Base-by-base conservation (phyloP, 371 early-diverging fungal species). In the Furculomyces boomerangus region DNA sequence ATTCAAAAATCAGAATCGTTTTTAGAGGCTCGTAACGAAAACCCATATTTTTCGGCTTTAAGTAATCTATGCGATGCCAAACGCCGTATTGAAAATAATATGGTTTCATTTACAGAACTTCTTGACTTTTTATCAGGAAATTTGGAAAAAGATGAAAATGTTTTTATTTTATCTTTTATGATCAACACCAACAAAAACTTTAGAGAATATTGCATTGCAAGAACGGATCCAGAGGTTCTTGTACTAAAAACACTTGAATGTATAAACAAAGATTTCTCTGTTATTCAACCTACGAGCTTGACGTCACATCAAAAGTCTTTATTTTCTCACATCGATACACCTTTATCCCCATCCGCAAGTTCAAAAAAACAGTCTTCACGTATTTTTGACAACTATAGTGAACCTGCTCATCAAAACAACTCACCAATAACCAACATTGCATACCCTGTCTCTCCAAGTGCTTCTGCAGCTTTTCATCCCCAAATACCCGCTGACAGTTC, bases 1-100 rank as follows among this genome's bases (percentile, higher is more conserved):
- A n/a, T n/a, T n/a, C n/a, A n/a, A n/a, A n/a, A n/a, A n/a, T n/a
- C n/a, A n/a, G n/a, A n/a, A n/a, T n/a, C n/a, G n/a, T n/a, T n/a
- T n/a, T n/a, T n/a, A n/a, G n/a, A n/a, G n/a, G n/a, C n/a, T n/a
- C n/a, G n/a, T n/a, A n/a, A n/a, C n/a, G 35, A 10, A 26, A 51
- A 51, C 35, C 52, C 37, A 2, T 51, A 30, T 51, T 51, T 35
- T 51, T 22, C 2, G 13, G 52, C 52, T 14, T 30, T 51, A 20
- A 31, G 16, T 2, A 20, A 25, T 22, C n/a, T 32, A 2, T 25
- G 22, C 18, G 52, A 51, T 24, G 3, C 32, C 7, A 30, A 51
- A 30, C 8, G 43, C 10, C 3, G 22, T 43, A 7, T 16, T 13
- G 18, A 43, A 3, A 10, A 10, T n/a, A 5, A 43, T 43, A 18